Base-by-base conservation (phyloP, 2,329 filamentous ascomycete genomes). In the Fusarium mundagurra region DNA sequence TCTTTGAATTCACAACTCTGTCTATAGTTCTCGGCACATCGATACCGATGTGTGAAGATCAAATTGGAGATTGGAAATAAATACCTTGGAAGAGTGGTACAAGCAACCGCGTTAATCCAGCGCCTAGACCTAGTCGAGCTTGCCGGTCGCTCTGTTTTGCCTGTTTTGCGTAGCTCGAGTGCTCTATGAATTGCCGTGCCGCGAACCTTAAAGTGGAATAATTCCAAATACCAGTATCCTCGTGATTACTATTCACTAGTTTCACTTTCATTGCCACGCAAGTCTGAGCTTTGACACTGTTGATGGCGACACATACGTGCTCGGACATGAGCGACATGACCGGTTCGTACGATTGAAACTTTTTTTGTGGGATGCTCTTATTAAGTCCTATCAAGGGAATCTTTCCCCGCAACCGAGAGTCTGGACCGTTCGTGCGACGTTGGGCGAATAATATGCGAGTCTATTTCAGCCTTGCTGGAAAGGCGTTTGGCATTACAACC, bases 241-340 rank as follows among this genome's bases (percentile, higher is more conserved):
- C 22, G 8, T 61, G 61, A 63, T 59, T 63, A 47, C 39, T 63
- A 41, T 36, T 61, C 43, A 64, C 33, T 34, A 57, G 36, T 18
- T 20, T 34, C 34, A 16, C 34, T 22, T 34, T 11, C 22, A 9
- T 39, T 33, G 45, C 29, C 57, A 51, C 33, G 20, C 20, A 41
- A 29, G 27, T 34, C 22, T 33, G 63, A 45, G 39, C 39, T 65
- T 61, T 53, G 44, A 45, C 39, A 11, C 22, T 18, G 39, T 14
- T 29, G 24, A 59, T 18, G 31, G 24, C 14, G 51, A 16, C 27
- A 12, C 31, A 45, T 33, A n/a, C 17, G 8, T 22, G n/a, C 38
- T 41, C 57, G 45, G 71, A 17, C 77, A 80, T 67, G 83, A 80
- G 29, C 81, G 79, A 59, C 82, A 83, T 63, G 73, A 78, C 44